Base-by-base conservation (phyloP, 495 filamentous ascomycete genomes). In the Letharia columbiana region DNA sequence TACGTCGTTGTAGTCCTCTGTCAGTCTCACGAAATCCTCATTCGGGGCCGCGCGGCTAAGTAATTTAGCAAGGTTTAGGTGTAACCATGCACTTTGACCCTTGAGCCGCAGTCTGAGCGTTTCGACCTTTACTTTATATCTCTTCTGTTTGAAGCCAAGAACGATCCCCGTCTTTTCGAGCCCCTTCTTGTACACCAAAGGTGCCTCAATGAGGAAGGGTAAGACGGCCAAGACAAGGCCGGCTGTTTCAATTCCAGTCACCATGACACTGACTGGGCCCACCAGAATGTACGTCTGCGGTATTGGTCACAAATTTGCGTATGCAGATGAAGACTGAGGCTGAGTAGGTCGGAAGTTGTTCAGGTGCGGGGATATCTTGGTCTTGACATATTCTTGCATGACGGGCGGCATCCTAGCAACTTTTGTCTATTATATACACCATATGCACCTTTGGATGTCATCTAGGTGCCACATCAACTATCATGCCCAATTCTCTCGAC, bases 121-220 rank as follows among this genome's bases (percentile, higher is more conserved):
- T 28, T 28, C 23, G 23, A 28, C 23, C 23, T 28, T 28, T 28
- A 28, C 23, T 28, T 28, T 28, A 28, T 28, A 28, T 28, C 23
- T 28, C 23, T 28, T 28, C 23, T 28, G 23, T 1, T 28, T 28
- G 23, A 28, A 28, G 23, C 23, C 23, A 28, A 28, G 23, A 28
- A 28, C 23, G 23, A 28, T 28, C 23, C 23, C 23, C 23, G 23
- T 28, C 23, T 28, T 28, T 28, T 63, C 47, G n/a, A 63, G 61
- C 11, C 61, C 61, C 10, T 39, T 23, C 7, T 39, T 63, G 13
- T 54, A 63, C 4, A 52, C 61, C 35, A 47, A 63, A 2, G 56
- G 49, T 56, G 61, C 61, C 33, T 63, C 31, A 6, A 63, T 63
- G 4, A 54, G 47, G 8, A 63, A 20, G 10, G 61, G 61, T 28